Evolutionary conservation across 495 filamentous ascomycete species (phyloP).

Genomic region (Xylaria nigripes): DNA sequence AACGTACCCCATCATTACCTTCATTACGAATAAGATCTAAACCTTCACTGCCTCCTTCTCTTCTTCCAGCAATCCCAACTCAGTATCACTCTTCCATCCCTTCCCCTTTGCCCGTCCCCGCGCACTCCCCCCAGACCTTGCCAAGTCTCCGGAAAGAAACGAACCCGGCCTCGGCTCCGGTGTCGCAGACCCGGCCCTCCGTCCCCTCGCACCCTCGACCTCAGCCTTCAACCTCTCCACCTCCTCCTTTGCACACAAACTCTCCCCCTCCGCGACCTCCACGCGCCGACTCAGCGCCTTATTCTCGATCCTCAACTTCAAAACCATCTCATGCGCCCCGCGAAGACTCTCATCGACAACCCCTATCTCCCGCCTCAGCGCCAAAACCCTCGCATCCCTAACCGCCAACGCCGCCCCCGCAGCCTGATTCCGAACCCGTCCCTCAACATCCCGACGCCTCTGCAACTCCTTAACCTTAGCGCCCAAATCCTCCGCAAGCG

Average conservation of each 20-base stretch:
- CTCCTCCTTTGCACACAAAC: constrained; percentile 40
- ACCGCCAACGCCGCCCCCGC: constrained; percentile 34
- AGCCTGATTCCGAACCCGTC: constrained; percentile 23
- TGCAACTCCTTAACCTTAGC: constrained; percentile 37
- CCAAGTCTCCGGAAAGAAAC: constrained; percentile 28
- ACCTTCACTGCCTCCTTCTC: constrained; percentile 37
- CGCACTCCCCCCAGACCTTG: not conserved
- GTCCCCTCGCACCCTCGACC: constrained; percentile 20
- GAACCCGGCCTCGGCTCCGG: constrained; percentile 7
- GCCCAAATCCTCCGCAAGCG: constrained; percentile 25
- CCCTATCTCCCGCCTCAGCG: constrained; percentile 33
- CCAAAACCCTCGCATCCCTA: constrained; percentile 35
- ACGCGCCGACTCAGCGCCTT: constrained; percentile 17
- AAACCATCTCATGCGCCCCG: constrained; percentile 30
- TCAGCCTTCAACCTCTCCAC: constrained; percentile 44
- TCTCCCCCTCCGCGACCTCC: constrained; percentile 28
- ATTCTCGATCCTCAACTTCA: constrained; percentile 32
- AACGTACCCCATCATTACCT: not conserved
- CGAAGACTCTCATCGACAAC: constrained; percentile 28
- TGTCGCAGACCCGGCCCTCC: not conserved
- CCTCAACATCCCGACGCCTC: constrained; percentile 33
- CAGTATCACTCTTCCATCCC: constrained; percentile 51
- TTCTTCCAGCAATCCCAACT: constrained; percentile 54
- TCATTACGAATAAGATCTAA: not conserved
- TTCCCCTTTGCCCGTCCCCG: constrained; percentile 21